A percentile compares a stretch with the other conserved stretches of the same genome.
Evolutionary conservation across 768 basidiomycete species (phyloP).

Genomic region (Leccinum broughii): DNA sequence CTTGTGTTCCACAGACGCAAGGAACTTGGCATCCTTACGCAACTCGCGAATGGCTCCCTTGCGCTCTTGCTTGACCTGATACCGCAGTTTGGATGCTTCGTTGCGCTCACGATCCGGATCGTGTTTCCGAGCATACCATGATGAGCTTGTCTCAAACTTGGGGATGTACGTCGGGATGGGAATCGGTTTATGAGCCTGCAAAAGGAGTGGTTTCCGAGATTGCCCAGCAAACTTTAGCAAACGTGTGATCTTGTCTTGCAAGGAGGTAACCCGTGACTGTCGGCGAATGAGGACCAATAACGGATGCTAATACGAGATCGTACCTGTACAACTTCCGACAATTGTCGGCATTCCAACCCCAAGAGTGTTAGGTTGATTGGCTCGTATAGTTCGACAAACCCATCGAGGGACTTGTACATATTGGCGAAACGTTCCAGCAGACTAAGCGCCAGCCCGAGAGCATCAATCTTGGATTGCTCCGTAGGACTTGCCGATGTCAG

Average conservation of each 20-base stretch:
- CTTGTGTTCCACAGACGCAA: slow-evolving; percentile 85
- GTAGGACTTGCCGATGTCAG: slow-evolving; percentile 38
- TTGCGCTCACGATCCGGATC: slow-evolving; percentile 94
- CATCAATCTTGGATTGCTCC: slow-evolving; percentile 72
- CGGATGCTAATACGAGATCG: slow-evolving; percentile 2
- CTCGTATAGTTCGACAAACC: slow-evolving; percentile 82
- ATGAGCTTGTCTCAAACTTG: slow-evolving; percentile 81
- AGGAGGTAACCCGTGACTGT: slow-evolving; percentile 49
- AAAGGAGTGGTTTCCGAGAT: slow-evolving; percentile 71
- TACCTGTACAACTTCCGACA: slow-evolving; percentile 62
- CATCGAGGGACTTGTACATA: slow-evolving; percentile 73
- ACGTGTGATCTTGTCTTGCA: slow-evolving; percentile 53
- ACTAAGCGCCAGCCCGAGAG: slow-evolving; percentile 61
- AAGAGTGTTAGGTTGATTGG: slow-evolving; percentile 65
- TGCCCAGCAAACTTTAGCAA: slow-evolving; percentile 73
- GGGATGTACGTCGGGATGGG: slow-evolving; percentile 93
- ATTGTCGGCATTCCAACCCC: slow-evolving; percentile 44
- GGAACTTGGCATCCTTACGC: slow-evolving; percentile 91
- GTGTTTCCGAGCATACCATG: slow-evolving; percentile 72
- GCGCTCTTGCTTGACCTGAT: slow-evolving; percentile 90
- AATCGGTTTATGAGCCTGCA: slow-evolving; percentile 95
- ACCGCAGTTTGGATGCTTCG: slow-evolving; percentile 80
- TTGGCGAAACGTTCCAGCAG: slow-evolving; percentile 71
- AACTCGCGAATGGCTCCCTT: slow-evolving; percentile 97
- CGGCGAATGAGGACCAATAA: slow-evolving; percentile 13